Evolutionary conservation across 768 basidiomycete genomes (phyloP), one percentile per base, ranked within the genome.

Genomic region (Xanthoconium stramineum): DNA sequence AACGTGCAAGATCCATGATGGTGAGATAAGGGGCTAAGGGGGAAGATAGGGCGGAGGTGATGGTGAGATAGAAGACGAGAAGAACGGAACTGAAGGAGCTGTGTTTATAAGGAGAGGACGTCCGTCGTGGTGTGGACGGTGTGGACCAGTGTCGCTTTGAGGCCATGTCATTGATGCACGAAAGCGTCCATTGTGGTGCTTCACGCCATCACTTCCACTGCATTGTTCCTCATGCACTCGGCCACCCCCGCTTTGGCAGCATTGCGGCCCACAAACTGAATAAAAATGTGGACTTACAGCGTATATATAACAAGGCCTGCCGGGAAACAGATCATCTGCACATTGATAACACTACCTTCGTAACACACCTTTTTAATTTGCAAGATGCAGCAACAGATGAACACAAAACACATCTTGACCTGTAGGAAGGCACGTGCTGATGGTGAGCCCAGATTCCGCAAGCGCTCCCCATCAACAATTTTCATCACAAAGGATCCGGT

Each of bases 1-100:
- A 57, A 13, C 70, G 66, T 72, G 68, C 37, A 40, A 57, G 58
- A 53, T 60, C 55, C 61, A 67, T 69, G 28, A 62, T 65, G 61
- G 37, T 58, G 7, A 49, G 69, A 70, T 70, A 65, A 67, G 57
- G 51, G 24, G 24, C 2, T 2, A 24, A 24, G 24, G 24, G 24
- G 42, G 67, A 63, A 61, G 65, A 67, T 69, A 68, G 55, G 30
- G 56, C 61, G 65, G 67, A 63, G 11, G 49, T 40, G 55, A 67
- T 53, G 50, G 19, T 50, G 39, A 60, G 63, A 67, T 65, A 59
- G 67, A 68, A 66, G 67, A 58, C 53, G 58, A 56, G 67, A 70
- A 65, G 59, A 42, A 42, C 65, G 65, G 67, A 67, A 65, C 56
- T 67, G 61, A 67, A 59, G 49, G 56, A 50, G 51, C 61, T 43